Base-by-base conservation (phyloP, 306 rosid species). In the Vigna radiata region DNA sequence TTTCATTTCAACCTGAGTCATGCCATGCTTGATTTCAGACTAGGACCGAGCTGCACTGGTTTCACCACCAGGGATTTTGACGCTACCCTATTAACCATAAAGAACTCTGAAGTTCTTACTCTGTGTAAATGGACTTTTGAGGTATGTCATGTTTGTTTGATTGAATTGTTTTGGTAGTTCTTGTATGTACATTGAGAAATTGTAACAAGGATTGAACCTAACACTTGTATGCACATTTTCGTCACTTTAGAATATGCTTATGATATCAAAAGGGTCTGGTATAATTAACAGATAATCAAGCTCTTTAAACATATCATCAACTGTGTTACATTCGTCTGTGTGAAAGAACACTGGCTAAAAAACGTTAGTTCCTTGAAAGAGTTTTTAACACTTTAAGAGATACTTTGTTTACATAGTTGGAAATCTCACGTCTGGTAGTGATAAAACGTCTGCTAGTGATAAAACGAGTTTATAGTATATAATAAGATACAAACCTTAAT, bases 21-120 rank as follows among this genome's bases (percentile, higher is more conserved):
- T 80, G 95, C 90, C 67, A 85, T 85, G 91, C 88, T 93, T 64
- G 97, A 91, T 84, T 88, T 84, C 84, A 88, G 93, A 85, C 69
- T 79, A 25, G 97, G 93, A 54, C 89, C 77, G 0, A 44, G 80
- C 15, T 31, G 72, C 66, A 61, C 27, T 4, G 16, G 71, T 19
- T 78, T 91, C 44, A 68, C 54, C 41, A 70, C 76, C 63, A 67
- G 62, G 65, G 91, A 93, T 43, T 93, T 93, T 72, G 95, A 89
- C 77, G 85, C 98, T 12, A 65, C 83, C 79, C 54, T 93, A 5
- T 72, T 93, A 49, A 91, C 96, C 47, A 77, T 93, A 5, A 93
- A 93, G 83, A 93, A 93, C 62, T 76, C 90, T 68, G 72, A 77
- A 79, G 79, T 77, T 69, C 93, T 93, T 52, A 87, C 92, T 13